Evolutionary conservation across 176 grass and related monocot genomes (phyloP), one percentile per base, ranked within the genome.

Genomic region (Ananas comosus): DNA sequence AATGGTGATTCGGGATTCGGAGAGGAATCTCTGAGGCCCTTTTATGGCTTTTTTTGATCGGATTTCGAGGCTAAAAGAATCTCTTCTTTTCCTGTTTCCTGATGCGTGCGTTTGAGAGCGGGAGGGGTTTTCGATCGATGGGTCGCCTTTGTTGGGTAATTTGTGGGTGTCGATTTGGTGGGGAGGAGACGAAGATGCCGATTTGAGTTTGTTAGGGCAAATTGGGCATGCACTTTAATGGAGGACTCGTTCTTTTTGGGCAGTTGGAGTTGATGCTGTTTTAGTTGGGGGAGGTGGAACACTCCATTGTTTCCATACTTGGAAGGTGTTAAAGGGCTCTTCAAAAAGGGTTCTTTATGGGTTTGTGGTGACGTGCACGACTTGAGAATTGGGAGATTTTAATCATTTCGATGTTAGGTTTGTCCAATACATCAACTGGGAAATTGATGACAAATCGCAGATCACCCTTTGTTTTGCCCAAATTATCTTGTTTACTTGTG

Each of bases 261-360:
- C 51, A 64, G 50, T 72, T 64, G 71, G 10, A 71, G 51, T 51
- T 71, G 67, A 70, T 47, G 50, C 33, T 42, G 33, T 22, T 14
- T 70, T 11, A 51, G 51, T 71, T 53, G 68, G 68, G 68, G 68
- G 13, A 19, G 16, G 3, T 47, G 12, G 21, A 70, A 13, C 10
- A 51, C 12, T 49, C 19, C 27, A 70, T 67, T 67, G 21, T 64
- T 64, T 19, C 12, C 29, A 33, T 67, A 76, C 19, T 68, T 68
- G 3, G 73, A 76, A 64, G 53, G 53, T 65, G 53, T 67, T 67
- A 42, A 42, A 42, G 5, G 33, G 33, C 33, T 42, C 53, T 56
- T 56, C 24, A 68, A 63, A 63, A 68, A 71, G 42, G 66, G 56
- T 67, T 53, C 16, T 21, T 79, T 70, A 64, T 16, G 51, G 67